Percentiles rank a stretch among this genome's conserved stretches.
Conservation (phyloP, 768 basidiomycete genomes). For the Antrodiella citrinella region DNA sequence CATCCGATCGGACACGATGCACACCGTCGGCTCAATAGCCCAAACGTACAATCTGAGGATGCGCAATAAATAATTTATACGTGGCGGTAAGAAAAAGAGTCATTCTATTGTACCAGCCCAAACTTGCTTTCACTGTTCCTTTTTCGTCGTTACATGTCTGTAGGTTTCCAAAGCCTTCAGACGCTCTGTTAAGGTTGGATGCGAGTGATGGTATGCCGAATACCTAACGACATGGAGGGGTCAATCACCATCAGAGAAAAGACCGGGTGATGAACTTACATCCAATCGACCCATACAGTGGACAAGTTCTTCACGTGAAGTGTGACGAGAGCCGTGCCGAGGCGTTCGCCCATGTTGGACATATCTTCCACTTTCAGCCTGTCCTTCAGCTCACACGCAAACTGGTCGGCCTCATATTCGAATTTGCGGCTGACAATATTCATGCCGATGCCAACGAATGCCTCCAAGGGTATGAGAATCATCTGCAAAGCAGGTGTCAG, state of each 20-base stretch:
- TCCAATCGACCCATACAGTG: slow-evolving; percentile 91
- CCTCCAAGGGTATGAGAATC: slow-evolving; percentile 75
- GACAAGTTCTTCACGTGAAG: slow-evolving; percentile 91
- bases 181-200: slow-evolving; percentile 90
- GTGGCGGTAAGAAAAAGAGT: background rate
- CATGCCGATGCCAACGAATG: slow-evolving; percentile 62
- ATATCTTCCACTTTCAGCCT: slow-evolving; percentile 43
- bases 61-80: background rate
- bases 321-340: slow-evolving; percentile 73
- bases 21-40: too few relatives aligned
- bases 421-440: slow-evolving; percentile 80
- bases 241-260: slow-evolving; percentile 1
- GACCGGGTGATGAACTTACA: slow-evolving; percentile 40
- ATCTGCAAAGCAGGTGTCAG: slow-evolving; percentile 33
- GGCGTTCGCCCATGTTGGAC: slow-evolving; percentile 79
- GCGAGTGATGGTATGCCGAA: slow-evolving; percentile 93
- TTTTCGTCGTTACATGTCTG: slow-evolving; percentile 14
- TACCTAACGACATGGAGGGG: slow-evolving; percentile 56
- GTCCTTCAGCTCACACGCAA: slow-evolving; percentile 67
- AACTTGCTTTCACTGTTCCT: slow-evolving; percentile 13
- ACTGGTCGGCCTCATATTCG: slow-evolving; percentile 90
- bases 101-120: background rate
- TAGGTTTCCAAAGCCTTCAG: slow-evolving; percentile 64
- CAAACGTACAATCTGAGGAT: too few relatives aligned
- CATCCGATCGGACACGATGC: too few relatives aligned